Percentiles rank a stretch among this genome's conserved stretches.
Evolutionary conservation across 371 early-diverging fungal genomes (phyloP).

Genomic region (Actinomortierella wolfii): DNA sequence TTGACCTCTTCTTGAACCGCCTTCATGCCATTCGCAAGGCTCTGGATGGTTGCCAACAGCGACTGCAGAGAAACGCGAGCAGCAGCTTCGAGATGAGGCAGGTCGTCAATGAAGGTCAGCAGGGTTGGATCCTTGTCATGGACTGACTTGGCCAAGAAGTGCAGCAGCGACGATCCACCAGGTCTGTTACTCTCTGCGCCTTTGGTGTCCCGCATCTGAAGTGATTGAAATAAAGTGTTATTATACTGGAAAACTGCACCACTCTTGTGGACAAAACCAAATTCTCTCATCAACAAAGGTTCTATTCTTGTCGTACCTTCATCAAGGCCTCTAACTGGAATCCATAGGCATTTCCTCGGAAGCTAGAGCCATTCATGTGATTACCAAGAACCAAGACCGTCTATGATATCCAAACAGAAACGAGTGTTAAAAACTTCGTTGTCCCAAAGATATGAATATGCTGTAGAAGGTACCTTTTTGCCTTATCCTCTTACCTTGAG

Average conservation of each 20-base stretch:
- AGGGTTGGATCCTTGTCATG: conserved; percentile 63
- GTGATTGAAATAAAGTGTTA: not conserved
- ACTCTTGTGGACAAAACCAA: too few species aligned
- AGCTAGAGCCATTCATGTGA: conserved; percentile 76
- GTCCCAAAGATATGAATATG: not conserved
- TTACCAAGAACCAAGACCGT: conserved; percentile 81
- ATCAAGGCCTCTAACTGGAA: conserved; percentile 76
- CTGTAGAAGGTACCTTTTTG: not conserved
- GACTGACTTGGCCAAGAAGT: conserved; percentile 73
- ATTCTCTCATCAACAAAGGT: too few species aligned
- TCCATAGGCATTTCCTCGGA: conserved; percentile 84
- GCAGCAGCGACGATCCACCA: conserved; percentile 71
- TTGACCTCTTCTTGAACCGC: conserved; percentile 64
- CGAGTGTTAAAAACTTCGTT: not conserved
- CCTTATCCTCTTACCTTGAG: conserved; percentile 52
- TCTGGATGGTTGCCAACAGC: conserved; percentile 63
- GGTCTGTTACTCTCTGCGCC: conserved; percentile 61
- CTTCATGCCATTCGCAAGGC: conserved; percentile 58
- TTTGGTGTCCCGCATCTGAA: conserved; percentile 71
- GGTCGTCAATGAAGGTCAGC: conserved; percentile 66
- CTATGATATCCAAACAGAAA: conserved; percentile 23
- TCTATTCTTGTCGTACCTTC: conserved; percentile 49
- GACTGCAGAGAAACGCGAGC: conserved; percentile 70
- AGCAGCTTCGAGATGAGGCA: conserved; percentile 72
- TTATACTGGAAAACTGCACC: not conserved